Percentiles rank a stretch among this genome's conserved stretches.
Evolutionary conservation across 306 rosid genomes (phyloP).

Genomic region (Lathyrus tuberosus): DNA sequence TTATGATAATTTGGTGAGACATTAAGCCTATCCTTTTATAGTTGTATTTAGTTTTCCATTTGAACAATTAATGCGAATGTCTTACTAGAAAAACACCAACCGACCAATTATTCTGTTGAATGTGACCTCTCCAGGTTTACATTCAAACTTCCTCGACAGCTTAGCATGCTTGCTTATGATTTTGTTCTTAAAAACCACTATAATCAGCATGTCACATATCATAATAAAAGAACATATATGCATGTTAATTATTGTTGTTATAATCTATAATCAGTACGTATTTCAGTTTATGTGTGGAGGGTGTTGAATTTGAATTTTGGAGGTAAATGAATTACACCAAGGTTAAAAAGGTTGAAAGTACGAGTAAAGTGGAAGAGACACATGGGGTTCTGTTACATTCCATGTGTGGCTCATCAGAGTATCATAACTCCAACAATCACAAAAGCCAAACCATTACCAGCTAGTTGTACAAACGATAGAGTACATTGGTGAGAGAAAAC

Average conservation of each 20-base stretch:
- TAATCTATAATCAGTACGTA: too few species aligned
- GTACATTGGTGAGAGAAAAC: conserved; percentile 47
- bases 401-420: conserved; percentile 44
- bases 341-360: conserved; percentile 43
- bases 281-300: neutral
- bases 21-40: conserved; percentile 18
- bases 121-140: conserved; percentile 41
- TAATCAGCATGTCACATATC: neutral
- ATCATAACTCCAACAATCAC: conserved; percentile 53
- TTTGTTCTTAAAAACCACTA: conserved; percentile 19
- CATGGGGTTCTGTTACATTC: conserved; percentile 50
- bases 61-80: conserved; percentile 40
- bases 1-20: conserved; percentile 28
- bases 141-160: conserved; percentile 44
- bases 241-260: neutral
- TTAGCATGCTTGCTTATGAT: conserved; percentile 28
- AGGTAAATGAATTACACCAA: neutral
- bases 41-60: conserved; percentile 24
- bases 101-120: conserved; percentile 41
- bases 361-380: conserved; percentile 37
- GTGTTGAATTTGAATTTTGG: conserved; percentile 28
- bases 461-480: conserved; percentile 49
- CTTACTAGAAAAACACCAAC: conserved; percentile 30
- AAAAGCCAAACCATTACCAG: conserved; percentile 50
- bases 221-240: neutral